phyloP scores from a whole-genome alignment of 2,329 filamentous ascomycete species.

The Alternaria burnsii region DNA sequence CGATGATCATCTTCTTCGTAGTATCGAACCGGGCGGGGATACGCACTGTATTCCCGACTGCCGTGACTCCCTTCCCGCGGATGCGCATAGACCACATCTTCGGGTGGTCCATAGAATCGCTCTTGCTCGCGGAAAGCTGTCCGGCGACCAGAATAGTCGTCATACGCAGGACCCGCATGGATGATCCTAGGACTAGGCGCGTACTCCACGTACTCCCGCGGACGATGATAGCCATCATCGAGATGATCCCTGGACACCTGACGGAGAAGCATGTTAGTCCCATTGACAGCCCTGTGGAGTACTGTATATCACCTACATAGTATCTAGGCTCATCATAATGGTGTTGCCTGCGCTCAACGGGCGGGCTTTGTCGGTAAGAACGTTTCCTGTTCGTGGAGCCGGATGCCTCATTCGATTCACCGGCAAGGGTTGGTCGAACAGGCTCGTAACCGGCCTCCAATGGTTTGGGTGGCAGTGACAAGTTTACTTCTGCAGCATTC shows the following conservation, averaged over 20 bases:
- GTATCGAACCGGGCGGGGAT: conserved; percentile 40
- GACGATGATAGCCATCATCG: conserved; percentile 40
- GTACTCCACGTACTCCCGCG: conserved; percentile 42
- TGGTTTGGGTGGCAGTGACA: conserved; percentile 44
- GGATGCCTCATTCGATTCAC: conserved; percentile 25
- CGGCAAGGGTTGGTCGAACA: conserved; percentile 48
- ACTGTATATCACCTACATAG: conserved; percentile 42
- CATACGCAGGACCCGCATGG: conserved; percentile 39
- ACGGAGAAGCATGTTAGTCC: conserved; percentile 24
- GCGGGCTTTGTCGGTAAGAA: conserved; percentile 35
- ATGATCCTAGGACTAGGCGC: conserved; percentile 39
- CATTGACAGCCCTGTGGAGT: conserved; percentile 8
- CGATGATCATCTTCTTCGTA: conserved; percentile 34
- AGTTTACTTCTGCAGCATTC: conserved; percentile 37
- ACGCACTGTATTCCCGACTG: conserved; percentile 38
- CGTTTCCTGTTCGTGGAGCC: conserved; percentile 31
- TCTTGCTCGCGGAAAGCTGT: conserved; percentile 46
- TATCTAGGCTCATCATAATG: conserved; percentile 45
- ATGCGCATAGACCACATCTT: conserved; percentile 40
- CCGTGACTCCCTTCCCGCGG: conserved; percentile 38
- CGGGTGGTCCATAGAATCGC: conserved; percentile 37
- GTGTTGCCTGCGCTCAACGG: conserved; percentile 38
- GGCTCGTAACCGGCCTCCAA: conserved; percentile 61
- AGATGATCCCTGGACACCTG: conserved; percentile 40
- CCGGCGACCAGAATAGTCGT: conserved; percentile 42